A percentile compares a stretch with the other conserved stretches of the same genome.
Conservation (phyloP, 2,329 filamentous ascomycete species). For the Akanthomyces dipterigenus region DNA sequence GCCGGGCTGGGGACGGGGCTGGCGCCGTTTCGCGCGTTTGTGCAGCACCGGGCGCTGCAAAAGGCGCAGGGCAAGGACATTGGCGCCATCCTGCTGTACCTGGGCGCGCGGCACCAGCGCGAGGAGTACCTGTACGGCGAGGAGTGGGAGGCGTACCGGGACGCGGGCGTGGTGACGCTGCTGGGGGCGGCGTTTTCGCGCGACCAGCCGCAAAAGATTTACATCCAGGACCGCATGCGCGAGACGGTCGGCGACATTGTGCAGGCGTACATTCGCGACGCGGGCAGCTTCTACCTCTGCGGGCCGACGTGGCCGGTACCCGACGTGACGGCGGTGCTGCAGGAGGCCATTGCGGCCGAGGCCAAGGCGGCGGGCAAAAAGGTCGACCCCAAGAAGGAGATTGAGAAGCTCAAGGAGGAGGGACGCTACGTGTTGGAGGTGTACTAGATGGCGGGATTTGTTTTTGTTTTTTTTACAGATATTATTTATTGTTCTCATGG, state of each 20-base stretch:
- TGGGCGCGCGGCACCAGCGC: slow-evolving; percentile 92
- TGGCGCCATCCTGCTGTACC: slow-evolving; percentile 87
- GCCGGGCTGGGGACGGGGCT: slow-evolving; percentile 96
- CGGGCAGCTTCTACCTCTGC: slow-evolving; percentile 94
- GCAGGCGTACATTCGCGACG: slow-evolving; percentile 77
- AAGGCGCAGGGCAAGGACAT: slow-evolving; percentile 96
- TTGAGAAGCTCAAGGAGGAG: slow-evolving; percentile 95
- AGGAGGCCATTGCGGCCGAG: slow-evolving; percentile 81
- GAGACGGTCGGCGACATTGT: slow-evolving; percentile 77
- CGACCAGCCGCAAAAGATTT: slow-evolving; percentile 97
- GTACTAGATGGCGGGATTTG: slow-evolving; percentile 53
- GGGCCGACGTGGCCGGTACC: slow-evolving; percentile 98
- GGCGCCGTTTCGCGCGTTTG: slow-evolving; percentile 97
- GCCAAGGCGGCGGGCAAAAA: slow-evolving; percentile 67
- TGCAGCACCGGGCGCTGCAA: slow-evolving; percentile 96
- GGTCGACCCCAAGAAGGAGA: slow-evolving; percentile 81
- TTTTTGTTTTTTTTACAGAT: slow-evolving; percentile 2
- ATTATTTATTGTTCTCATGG: neutral
- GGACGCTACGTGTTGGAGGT: slow-evolving; percentile 93
- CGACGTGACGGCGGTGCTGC: slow-evolving; percentile 86
- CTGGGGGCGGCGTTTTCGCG: slow-evolving; percentile 91
- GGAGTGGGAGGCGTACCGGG: slow-evolving; percentile 97
- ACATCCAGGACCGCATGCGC: slow-evolving; percentile 97
- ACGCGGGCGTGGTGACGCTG: slow-evolving; percentile 89
- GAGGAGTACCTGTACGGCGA: slow-evolving; percentile 99